Evolutionary conservation across 2,329 filamentous ascomycete genomes (phyloP).

Genomic region (Emmonsia crescens): DNA sequence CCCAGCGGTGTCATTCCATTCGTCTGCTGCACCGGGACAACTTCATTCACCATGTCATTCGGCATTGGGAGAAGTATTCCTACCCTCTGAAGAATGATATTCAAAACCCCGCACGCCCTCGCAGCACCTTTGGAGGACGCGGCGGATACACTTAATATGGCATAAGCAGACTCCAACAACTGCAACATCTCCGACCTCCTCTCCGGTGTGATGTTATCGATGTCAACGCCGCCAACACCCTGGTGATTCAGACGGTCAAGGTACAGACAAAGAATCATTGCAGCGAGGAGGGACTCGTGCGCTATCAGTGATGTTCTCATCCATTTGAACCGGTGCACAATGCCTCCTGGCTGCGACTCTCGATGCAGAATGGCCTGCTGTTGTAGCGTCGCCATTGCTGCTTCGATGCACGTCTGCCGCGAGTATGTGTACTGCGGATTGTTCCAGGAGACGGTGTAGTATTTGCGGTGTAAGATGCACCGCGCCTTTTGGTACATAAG

Average conservation of each 20-base stretch:
- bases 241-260: conserved; percentile 7
- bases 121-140: background rate
- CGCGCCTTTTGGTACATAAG: conserved; percentile 67
- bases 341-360: conserved; percentile 44
- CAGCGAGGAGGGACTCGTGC: conserved; percentile 52
- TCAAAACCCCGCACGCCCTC: background rate
- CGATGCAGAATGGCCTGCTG: conserved; percentile 64
- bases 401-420: conserved; percentile 70
- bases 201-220: background rate
- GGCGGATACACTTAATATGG: conserved; percentile 1
- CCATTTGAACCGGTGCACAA: conserved; percentile 44
- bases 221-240: background rate
- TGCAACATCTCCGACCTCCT: conserved; percentile 5
- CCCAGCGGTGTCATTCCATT: background rate
- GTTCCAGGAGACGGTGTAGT: conserved; percentile 61
- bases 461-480: conserved; percentile 80
- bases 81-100: background rate
- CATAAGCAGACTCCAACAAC: conserved; percentile 6
- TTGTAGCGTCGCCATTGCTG: conserved; percentile 67
- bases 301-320: conserved; percentile 48
- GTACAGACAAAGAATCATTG: conserved; percentile 48
- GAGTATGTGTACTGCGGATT: conserved; percentile 77
- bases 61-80: background rate
- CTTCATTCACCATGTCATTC: background rate
- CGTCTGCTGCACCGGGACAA: background rate